Base-by-base conservation (phyloP, 176 grass and related monocot species). In the Melocanna baccifera region DNA sequence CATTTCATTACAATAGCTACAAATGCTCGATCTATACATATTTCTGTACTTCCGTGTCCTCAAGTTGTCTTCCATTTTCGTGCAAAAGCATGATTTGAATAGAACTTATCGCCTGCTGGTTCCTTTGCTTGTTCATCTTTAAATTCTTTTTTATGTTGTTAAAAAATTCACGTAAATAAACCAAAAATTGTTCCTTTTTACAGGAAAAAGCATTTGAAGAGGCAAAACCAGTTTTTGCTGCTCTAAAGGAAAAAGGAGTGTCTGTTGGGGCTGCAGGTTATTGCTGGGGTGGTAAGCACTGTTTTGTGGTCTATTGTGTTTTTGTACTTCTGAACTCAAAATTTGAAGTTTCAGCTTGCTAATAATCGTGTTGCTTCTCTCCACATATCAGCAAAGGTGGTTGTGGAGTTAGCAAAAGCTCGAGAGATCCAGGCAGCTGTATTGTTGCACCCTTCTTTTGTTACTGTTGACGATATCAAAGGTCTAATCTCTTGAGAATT, bases 261-360 rank as follows among this genome's bases (percentile, higher is more conserved):
- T 76, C 34, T 37, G 61, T 97, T 75, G 94, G 94, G 14, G 90
- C 94, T 89, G 88, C 81, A 80, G 94, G 94, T 6, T 97, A 92
- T 91, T 94, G 94, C 81, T 97, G 94, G 94, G 92, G 94, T 77
- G 94, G 94, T 97, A 81, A 87, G 92, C 71, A 18, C 23, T 37
- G 19, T 40, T 67, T 29, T 86, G 12, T 25, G 11, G 16, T n/a
- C 11, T 12, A 22, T 53, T 14, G 23, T 46, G 10, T 12, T 67
- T 57, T 36, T 77, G n/a, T 42, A 63, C 28, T 58, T 53, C 12
- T 22, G 19, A 70, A 76, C 19, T 62, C 14, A 20, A 55, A 64
- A 71, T 58, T 39, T 55, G 34, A 58, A 78, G 14, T 22, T 71
- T 86, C 45, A 56, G 34, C 10, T 9, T 7, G 37, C 32, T 90